Percentiles rank a stretch among this genome's conserved stretches.
Evolutionary conservation across 2,329 filamentous ascomycete species (phyloP).

Genomic region (Ceratocystis cubensis): DNA sequence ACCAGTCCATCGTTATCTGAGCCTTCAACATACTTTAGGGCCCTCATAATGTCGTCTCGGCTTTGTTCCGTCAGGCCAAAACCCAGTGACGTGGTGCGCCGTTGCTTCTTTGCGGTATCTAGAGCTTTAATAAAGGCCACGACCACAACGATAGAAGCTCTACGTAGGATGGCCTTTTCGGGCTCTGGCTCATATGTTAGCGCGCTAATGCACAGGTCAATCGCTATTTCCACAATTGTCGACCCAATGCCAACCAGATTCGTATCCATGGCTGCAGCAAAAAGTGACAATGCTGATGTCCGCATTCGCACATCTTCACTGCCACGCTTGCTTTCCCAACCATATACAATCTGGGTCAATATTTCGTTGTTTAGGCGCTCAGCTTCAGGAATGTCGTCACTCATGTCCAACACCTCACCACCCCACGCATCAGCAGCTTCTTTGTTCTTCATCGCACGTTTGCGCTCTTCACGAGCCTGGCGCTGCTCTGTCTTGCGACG

Average conservation of each 20-base stretch:
- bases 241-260: conserved; percentile 46
- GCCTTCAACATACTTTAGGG: conserved; percentile 49
- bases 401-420: conserved; percentile 38
- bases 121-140: conserved; percentile 49
- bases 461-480: conserved; percentile 40
- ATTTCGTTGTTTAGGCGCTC: conserved; percentile 38
- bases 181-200: conserved; percentile 48
- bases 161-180: conserved; percentile 51
- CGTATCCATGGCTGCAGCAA: conserved; percentile 47
- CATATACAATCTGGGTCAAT: conserved; percentile 47
- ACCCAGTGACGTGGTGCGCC: conserved; percentile 32
- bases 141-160: conserved; percentile 52
- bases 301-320: conserved; percentile 59
- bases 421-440: conserved; percentile 44
- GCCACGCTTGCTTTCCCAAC: conserved; percentile 54
- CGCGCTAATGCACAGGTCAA: conserved; percentile 52
- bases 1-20: conserved; percentile 59
- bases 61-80: conserved; percentile 45
- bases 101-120: conserved; percentile 38
- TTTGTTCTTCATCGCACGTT: conserved; percentile 35
- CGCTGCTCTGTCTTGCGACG: conserved; percentile 46
- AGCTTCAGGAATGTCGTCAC: conserved; percentile 35
- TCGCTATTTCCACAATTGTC: conserved; percentile 38
- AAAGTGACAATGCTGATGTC: conserved; percentile 54
- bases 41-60: conserved; percentile 47